Evolutionary conservation across 768 basidiomycete species (phyloP).

Genomic region (Boletus rubescentipes): DNA sequence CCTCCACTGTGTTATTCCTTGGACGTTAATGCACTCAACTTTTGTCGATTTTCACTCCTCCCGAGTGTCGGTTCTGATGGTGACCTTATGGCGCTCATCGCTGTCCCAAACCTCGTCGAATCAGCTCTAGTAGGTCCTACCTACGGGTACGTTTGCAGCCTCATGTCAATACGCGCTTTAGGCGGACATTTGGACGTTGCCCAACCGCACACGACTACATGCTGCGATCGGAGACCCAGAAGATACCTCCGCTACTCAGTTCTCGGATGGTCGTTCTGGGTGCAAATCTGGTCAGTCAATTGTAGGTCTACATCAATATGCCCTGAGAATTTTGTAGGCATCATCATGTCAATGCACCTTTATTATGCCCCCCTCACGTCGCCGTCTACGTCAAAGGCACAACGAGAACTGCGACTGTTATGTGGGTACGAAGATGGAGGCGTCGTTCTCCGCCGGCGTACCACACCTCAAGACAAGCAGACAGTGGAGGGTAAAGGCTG

Average conservation of each 20-base stretch:
- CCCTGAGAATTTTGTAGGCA: slow-evolving; percentile 46
- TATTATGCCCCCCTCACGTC: slow-evolving; percentile 36
- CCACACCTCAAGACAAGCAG: slow-evolving; percentile 34
- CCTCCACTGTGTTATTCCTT: slow-evolving; percentile 65
- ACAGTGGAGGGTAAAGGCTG: slow-evolving; percentile 71
- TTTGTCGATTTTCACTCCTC: slow-evolving; percentile 83
- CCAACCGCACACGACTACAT: slow-evolving; percentile 66
- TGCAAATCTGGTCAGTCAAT: slow-evolving; percentile 53
- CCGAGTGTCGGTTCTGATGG: slow-evolving; percentile 15
- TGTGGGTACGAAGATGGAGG: slow-evolving; percentile 85
- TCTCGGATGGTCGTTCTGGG: slow-evolving; percentile 48
- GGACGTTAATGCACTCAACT: slow-evolving; percentile 92
- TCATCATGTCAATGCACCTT: slow-evolving; percentile 87
- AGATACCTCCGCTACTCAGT: slow-evolving; percentile 23
- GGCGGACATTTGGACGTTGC: slow-evolving; percentile 88
- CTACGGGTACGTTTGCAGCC: background rate
- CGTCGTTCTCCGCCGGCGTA: slow-evolving; percentile 67
- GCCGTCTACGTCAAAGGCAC: slow-evolving; percentile 33
- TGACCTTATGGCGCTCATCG: slow-evolving; percentile 52
- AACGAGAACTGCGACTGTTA: slow-evolving; percentile 55
- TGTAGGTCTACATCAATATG: background rate
- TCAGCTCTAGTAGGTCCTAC: slow-evolving; percentile 64
- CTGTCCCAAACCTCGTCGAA: slow-evolving; percentile 86
- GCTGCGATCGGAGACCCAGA: slow-evolving; percentile 75
- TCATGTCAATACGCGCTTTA: slow-evolving; percentile 28